Conservation (phyloP, 129 eudicot genomes). For the Silybum marianum region DNA sequence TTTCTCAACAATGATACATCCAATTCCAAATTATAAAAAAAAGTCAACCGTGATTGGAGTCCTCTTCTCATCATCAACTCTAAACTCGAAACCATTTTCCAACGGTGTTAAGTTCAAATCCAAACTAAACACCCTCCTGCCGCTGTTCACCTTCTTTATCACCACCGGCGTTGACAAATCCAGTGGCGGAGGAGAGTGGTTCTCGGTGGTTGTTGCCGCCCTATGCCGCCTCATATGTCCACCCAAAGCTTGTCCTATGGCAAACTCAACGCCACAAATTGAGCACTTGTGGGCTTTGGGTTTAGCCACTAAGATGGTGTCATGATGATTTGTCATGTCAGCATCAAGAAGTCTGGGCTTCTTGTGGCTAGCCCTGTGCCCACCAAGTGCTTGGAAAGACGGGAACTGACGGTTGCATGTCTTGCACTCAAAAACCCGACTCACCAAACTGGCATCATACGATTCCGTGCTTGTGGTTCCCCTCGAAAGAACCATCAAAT, state of each 20-base stretch:
- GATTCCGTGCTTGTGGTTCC: conserved; percentile 24
- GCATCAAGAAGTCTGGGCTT: conserved; percentile 54
- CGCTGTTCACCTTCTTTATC: conserved; percentile 45
- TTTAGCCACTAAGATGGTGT: conserved; percentile 28
- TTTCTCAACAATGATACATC: conserved; percentile 12
- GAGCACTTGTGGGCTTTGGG: conserved; percentile 84
- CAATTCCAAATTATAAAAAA: conserved; percentile 27
- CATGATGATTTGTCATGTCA: conserved; percentile 21
- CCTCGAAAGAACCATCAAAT: conserved; percentile 54
- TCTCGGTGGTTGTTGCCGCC: conserved; percentile 27
- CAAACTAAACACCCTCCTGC: conserved; percentile 56
- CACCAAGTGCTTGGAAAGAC: conserved; percentile 94
- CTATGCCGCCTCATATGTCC: conserved; percentile 93
- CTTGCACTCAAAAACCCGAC: conserved; percentile 72
- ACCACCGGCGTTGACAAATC: conserved; percentile 35
- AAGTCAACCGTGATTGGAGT: conserved; percentile 42
- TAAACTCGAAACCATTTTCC: conserved; percentile 60
- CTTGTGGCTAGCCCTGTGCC: conserved; percentile 96
- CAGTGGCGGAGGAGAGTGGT: conserved; percentile 18
- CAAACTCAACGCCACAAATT: conserved; percentile 74
- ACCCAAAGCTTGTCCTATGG: conserved; percentile 87
- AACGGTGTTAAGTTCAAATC: conserved; percentile 84
- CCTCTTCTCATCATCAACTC: conserved; percentile 42
- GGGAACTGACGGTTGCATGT: conserved; percentile 81
- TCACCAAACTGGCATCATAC: background rate